phyloP scores from a whole-genome alignment of 2,329 filamentous ascomycete genomes.

The Parascedosporium putredinis region DNA sequence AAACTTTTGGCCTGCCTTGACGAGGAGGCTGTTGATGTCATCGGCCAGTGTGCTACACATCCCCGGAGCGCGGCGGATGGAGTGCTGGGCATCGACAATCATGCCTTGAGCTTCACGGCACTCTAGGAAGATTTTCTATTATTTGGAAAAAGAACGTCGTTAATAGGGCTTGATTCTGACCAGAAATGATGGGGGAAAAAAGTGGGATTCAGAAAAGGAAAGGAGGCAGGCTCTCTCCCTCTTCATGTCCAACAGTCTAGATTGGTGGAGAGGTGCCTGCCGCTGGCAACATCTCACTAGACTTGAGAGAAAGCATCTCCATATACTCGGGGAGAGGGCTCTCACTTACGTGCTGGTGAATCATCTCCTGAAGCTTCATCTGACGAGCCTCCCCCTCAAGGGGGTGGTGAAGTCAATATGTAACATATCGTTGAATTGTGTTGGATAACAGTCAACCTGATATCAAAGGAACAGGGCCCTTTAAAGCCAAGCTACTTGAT shows the following conservation, averaged over 20 bases:
- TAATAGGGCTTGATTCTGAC: not conserved
- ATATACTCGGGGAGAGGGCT: not conserved
- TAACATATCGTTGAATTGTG: constrained; percentile 21
- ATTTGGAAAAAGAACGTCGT: not conserved
- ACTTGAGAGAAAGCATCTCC: not conserved
- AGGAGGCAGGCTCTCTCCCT: too few relatives aligned
- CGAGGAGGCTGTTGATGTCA: constrained; percentile 23
- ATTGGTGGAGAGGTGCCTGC: too few relatives aligned
- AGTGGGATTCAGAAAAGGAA: too few relatives aligned
- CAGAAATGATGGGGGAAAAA: not conserved
- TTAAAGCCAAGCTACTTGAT: too few relatives aligned
- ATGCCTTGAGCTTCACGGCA: constrained; percentile 24
- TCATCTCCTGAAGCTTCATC: constrained; percentile 27
- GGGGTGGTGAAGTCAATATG: constrained; percentile 29
- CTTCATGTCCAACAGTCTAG: too few relatives aligned
- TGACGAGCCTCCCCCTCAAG: constrained; percentile 24
- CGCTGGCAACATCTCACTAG: too few relatives aligned
- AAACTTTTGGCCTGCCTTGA: constrained; percentile 26
- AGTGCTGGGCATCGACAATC: constrained; percentile 26
- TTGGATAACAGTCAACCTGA: not conserved
- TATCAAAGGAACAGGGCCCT: not conserved
- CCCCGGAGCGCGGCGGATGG: constrained; percentile 28
- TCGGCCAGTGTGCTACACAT: constrained; percentile 23
- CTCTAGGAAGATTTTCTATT: constrained; percentile 24
- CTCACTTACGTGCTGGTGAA: constrained; percentile 25